Conservation (phyloP, 164 flowering plant species). For the Kalanchoe fedtschenkoi region DNA sequence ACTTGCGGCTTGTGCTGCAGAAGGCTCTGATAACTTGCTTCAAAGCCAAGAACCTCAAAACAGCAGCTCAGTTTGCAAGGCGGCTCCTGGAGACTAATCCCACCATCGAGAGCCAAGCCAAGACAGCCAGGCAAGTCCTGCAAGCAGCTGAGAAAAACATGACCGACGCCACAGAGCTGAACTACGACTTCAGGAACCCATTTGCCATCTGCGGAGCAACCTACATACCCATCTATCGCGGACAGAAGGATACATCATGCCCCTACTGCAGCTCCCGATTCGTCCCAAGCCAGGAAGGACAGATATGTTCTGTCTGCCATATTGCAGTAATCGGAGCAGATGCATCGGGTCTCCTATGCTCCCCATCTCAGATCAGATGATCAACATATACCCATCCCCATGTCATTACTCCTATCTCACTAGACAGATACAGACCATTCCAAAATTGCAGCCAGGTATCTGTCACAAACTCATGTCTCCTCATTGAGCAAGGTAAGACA, state of each 20-base stretch:
- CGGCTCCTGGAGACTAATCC: conserved; percentile 62
- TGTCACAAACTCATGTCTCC: no score
- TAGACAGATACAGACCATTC: not conserved
- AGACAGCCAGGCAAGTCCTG: conserved; percentile 56
- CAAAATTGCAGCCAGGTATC: no score
- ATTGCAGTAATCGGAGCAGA: conserved; percentile 61
- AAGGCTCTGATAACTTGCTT: conserved; percentile 45
- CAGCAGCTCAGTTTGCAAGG: conserved; percentile 61
- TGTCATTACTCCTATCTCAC: no score
- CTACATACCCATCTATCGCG: conserved; percentile 64
- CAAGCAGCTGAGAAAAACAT: conserved; percentile 33
- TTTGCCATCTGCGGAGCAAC: conserved; percentile 78
- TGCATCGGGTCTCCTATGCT: conserved; percentile 61
- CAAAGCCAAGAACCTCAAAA: conserved; percentile 47
- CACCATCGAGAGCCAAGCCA: conserved; percentile 45
- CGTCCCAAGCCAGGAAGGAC: conserved; percentile 57
- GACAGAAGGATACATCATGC: conserved; percentile 65
- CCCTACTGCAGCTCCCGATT: conserved; percentile 60
- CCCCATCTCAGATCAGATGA: conserved; percentile 5
- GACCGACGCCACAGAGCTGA: conserved; percentile 36
- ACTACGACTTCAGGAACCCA: conserved; percentile 74
- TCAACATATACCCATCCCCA: not conserved
- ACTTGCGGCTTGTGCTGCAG: conserved; percentile 32
- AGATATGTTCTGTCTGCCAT: conserved; percentile 60
- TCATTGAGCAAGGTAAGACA: not conserved